Evolutionary conservation across 2,329 filamentous ascomycete species (phyloP).

Genomic region (Xylaria sp.): DNA sequence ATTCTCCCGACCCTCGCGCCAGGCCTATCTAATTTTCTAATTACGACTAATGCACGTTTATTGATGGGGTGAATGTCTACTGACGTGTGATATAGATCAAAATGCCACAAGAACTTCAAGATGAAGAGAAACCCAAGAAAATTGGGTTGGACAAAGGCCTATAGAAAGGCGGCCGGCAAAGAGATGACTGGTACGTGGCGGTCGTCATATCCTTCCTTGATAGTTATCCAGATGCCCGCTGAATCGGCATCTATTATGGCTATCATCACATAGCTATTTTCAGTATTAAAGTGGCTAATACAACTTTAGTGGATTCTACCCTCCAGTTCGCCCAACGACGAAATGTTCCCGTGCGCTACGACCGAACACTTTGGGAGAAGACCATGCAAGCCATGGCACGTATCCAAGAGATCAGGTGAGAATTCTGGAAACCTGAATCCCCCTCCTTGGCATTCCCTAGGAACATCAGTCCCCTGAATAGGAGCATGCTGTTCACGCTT

Average conservation of each 20-base stretch:
- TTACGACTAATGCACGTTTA: not conserved
- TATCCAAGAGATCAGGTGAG: constrained; percentile 41
- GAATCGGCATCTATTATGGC: not conserved
- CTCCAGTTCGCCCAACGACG: constrained; percentile 91
- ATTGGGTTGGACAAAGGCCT: constrained; percentile 88
- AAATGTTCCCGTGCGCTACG: constrained; percentile 95
- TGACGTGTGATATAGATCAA: constrained; percentile 34
- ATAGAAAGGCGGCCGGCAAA: constrained; percentile 64
- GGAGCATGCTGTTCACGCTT: not conserved
- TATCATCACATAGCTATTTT: not conserved
- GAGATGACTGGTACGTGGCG: constrained; percentile 67
- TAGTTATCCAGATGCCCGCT: not conserved
- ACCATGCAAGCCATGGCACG: constrained; percentile 94
- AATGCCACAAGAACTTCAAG: constrained; percentile 47
- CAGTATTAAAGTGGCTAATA: constrained; percentile 19
- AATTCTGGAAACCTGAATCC: too few relatives aligned
- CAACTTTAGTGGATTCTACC: constrained; percentile 79
- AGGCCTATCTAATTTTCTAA: not conserved
- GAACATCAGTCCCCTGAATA: not conserved
- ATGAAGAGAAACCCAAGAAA: constrained; percentile 99
- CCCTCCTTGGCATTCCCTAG: not conserved
- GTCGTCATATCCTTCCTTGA: constrained; percentile 3
- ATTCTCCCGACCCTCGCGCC: not conserved
- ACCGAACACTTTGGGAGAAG: constrained; percentile 87
- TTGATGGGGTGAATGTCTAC: not conserved